Evolutionary conservation across 805 yeast genomes (phyloP), one percentile per base, ranked within the genome.

Genomic region (Blastobotrys muscicola): DNA sequence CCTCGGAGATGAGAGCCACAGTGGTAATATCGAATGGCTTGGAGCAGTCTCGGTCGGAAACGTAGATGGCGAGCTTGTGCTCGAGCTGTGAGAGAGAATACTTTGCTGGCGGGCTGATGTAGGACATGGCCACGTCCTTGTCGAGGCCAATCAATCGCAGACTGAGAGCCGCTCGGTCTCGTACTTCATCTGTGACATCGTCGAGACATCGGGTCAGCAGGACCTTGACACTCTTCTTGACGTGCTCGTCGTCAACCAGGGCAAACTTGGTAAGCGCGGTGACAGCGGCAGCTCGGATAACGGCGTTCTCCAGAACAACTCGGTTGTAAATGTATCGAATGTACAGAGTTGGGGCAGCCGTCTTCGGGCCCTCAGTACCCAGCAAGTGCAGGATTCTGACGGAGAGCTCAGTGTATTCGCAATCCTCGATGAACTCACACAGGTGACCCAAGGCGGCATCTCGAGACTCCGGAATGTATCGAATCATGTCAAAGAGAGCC

Each of bases 401-500:
- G 23, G 94, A 78, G 49, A 92, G 77, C 65, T 87, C 96, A 29
- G 95, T 84, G 68, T 74, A 90, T 67, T 92, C 98, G 68, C 97
- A 92, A 70, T 92, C 98, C 67, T 92, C 98, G 56, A 92, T 92
- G 60, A 87, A 89, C 65, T 92, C 98, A 72, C 97, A 87, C 55
- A 92, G 72, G 62, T 82, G 82, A 66, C 84, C 86, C 57, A 92
- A 70, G 15, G 95, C 94, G 39, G 75, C 64, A 54, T 84, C 92
- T 57, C 85, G 77, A 10, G 94, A 85, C 50, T 72, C 78, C 14
- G 95, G 95, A 47, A 86, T 80, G 58, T 82, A 86, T 53, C 82
- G 81, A 54, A 92, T 85, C 64, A 92, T 74, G 62, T 90, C 97
- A 53, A 89, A 85, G 51, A 92, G 74, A 1, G 97, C 94, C 61